These are phyloP conservation scores for Aspergillus quadricinctus DNA, from an alignment of 2,329 filamentous ascomycete genomes.

Conservation along the genomic window DNA sequence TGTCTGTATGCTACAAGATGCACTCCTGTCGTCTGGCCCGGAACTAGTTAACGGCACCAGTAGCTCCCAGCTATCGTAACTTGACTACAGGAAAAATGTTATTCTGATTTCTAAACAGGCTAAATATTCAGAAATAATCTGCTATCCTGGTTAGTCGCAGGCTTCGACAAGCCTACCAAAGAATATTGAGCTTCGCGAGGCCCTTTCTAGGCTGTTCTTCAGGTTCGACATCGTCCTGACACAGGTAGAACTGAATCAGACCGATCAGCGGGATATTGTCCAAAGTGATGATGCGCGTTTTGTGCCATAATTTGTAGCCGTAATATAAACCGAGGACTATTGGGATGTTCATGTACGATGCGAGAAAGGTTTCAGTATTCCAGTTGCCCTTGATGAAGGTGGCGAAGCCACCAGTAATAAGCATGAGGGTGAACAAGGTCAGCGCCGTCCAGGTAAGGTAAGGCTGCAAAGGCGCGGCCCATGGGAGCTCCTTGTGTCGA, in stretches of 20 bases:
- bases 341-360: conserved; percentile 55
- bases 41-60: too few relatives aligned
- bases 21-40: too few relatives aligned
- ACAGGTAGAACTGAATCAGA: not conserved
- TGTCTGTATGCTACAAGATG: too few relatives aligned
- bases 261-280: not conserved
- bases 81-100: too few relatives aligned
- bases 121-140: too few relatives aligned
- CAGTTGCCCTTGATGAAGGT: conserved; percentile 19
- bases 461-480: conserved; percentile 46
- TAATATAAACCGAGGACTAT: conserved; percentile 21
- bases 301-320: not conserved
- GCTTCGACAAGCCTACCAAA: not conserved
- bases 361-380: conserved; percentile 56
- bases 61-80: too few relatives aligned
- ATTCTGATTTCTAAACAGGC: too few relatives aligned
- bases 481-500: conserved; percentile 37
- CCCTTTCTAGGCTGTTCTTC: not conserved
- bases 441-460: conserved; percentile 57
- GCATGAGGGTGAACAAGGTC: conserved; percentile 53
- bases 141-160: too few relatives aligned
- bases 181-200: not conserved
- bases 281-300: not conserved
- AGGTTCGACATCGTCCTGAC: not conserved
- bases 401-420: conserved; percentile 64